phyloP scores from a whole-genome alignment of 2,329 filamentous ascomycete species.

The Phyllosticta ampelicida region DNA sequence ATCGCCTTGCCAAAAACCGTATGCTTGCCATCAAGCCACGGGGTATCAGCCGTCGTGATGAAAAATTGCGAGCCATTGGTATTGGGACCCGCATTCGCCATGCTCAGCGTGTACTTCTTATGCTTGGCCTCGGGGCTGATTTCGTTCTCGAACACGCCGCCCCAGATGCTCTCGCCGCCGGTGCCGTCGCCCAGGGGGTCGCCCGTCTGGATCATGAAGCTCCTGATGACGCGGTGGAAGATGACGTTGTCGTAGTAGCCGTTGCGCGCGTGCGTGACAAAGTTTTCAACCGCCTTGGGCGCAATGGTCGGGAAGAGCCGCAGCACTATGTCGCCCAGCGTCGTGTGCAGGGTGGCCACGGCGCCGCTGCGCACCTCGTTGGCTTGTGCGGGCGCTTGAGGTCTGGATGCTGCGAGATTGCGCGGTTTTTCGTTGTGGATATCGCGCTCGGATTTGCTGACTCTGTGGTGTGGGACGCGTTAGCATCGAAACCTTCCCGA shows the following conservation, averaged over 20 bases:
- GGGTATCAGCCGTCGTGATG: constrained; percentile 93
- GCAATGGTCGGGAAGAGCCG: constrained; percentile 87
- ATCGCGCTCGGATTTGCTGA: constrained; percentile 76
- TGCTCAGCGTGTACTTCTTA: constrained; percentile 90
- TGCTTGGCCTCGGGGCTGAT: constrained; percentile 87
- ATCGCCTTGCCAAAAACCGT: constrained; percentile 90
- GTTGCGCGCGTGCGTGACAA: constrained; percentile 77
- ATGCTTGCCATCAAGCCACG: constrained; percentile 93
- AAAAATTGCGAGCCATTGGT: constrained; percentile 98
- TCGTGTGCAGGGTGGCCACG: constrained; percentile 80
- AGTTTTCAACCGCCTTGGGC: constrained; percentile 93
- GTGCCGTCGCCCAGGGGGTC: constrained; percentile 84
- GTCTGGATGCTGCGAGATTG: constrained; percentile 21
- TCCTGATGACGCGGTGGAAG: constrained; percentile 92
- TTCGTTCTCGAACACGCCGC: constrained; percentile 85
- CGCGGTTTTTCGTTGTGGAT: constrained; percentile 91
- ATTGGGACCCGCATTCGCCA: constrained; percentile 94
- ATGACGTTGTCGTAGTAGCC: constrained; percentile 97
- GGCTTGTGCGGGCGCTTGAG: constrained; percentile 37
- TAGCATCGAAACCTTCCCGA: not conserved
- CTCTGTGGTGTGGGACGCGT: constrained; percentile 17
- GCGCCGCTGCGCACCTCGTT: constrained; percentile 64
- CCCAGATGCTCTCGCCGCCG: constrained; percentile 86
- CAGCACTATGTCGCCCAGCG: constrained; percentile 85
- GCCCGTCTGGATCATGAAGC: constrained; percentile 92